Evolutionary conservation across 805 yeast genomes (phyloP).

Genomic region (Wickerhamomyces ciferrii): DNA sequence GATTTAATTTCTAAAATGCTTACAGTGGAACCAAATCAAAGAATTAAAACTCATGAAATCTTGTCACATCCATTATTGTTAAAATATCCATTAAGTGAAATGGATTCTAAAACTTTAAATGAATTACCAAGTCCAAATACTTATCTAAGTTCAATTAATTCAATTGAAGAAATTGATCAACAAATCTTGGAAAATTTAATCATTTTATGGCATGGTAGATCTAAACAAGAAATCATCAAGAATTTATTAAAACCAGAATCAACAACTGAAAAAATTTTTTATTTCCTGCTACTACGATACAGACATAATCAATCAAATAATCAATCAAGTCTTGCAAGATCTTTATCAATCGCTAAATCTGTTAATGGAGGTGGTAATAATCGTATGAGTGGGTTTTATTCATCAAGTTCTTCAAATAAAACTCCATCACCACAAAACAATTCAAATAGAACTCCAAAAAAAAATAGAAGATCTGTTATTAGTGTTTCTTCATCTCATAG

Average conservation of each 20-base stretch:
- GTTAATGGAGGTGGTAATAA: constrained; percentile 13
- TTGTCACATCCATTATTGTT: constrained; percentile 71
- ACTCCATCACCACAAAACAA: too few relatives aligned
- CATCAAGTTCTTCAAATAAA: constrained; percentile 4
- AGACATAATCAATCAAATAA: constrained; percentile 55
- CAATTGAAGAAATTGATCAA: constrained; percentile 52
- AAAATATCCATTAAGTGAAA: constrained; percentile 43
- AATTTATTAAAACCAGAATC: constrained; percentile 50
- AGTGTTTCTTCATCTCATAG: constrained; percentile 44
- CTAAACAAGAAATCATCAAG: constrained; percentile 47
- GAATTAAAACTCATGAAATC: constrained; percentile 67
- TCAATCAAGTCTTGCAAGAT: constrained; percentile 20
- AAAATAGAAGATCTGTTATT: constrained; percentile 36
- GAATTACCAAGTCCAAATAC: constrained; percentile 26
- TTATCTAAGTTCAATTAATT: constrained; percentile 16
- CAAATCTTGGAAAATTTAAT: constrained; percentile 73
- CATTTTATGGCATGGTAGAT: constrained; percentile 78
- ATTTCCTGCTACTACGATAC: constrained; percentile 68
- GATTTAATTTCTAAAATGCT: constrained; percentile 63
- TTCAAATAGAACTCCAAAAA: constrained; percentile 22
- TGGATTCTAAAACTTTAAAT: constrained; percentile 20
- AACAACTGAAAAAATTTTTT: constrained; percentile 76
- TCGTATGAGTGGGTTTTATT: neutral
- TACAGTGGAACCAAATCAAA: constrained; percentile 61
- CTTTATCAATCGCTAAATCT: constrained; percentile 24